Percentiles rank a stretch among this genome's conserved stretches.
phyloP scores from a whole-genome alignment of 2,329 filamentous ascomycete species.

The Fusarium mangiferae region DNA sequence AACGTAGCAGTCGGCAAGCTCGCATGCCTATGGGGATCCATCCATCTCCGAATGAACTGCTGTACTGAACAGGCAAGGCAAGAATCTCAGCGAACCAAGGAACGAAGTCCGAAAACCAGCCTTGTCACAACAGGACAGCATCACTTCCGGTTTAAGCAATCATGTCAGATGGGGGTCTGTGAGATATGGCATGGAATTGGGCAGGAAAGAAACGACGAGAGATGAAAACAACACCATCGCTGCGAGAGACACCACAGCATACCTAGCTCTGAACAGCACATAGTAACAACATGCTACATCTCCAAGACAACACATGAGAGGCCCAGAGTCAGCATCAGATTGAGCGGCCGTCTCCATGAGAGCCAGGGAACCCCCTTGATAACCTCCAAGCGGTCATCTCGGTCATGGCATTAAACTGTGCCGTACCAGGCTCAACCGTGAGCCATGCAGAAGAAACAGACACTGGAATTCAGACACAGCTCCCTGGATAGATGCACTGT shows the following conservation, averaged over 20 bases:
- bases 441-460: conserved; percentile 13
- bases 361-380: conserved; percentile 25
- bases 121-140: conserved; percentile 17
- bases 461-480: background rate
- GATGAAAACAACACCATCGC: conserved; percentile 25
- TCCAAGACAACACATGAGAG: conserved; percentile 32
- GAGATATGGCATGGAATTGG: conserved; percentile 3
- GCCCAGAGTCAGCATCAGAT: conserved; percentile 23
- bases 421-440: conserved; percentile 4
- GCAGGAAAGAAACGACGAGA: conserved; percentile 17
- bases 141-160: conserved; percentile 17
- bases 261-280: conserved; percentile 16
- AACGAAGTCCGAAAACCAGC: conserved; percentile 5
- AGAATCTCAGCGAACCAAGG: conserved; percentile 13
- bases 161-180: conserved; percentile 5
- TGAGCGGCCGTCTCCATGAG: conserved; percentile 13
- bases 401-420: conserved; percentile 3
- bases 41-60: conserved; percentile 8
- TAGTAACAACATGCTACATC: conserved; percentile 19
- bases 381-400: conserved; percentile 7
- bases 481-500: background rate
- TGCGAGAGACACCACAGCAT: conserved; percentile 27
- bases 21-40: conserved; percentile 14
- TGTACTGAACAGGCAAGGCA: conserved; percentile 13
- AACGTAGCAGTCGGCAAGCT: conserved; percentile 27